Percentiles rank a stretch among this genome's conserved stretches.
Conservation (phyloP, 805 yeast genomes). For the Candida mattraensis region DNA sequence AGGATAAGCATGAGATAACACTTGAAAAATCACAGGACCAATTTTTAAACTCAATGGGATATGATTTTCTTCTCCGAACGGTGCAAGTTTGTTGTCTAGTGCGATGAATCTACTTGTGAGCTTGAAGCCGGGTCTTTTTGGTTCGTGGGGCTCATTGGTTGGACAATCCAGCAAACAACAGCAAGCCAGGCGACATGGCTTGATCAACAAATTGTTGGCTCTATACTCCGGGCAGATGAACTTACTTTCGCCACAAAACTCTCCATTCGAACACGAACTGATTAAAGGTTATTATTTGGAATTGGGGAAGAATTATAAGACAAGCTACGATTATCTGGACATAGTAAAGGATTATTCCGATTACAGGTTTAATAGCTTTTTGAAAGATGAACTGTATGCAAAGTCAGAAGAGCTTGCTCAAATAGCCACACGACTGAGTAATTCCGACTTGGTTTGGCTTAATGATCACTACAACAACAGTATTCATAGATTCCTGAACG, state of each 20-base stretch:
- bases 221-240: not conserved
- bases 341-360: constrained; percentile 9
- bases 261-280: constrained; percentile 1
- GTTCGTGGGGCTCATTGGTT: constrained; percentile 3
- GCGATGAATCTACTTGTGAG: constrained; percentile 9
- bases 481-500: constrained; percentile 25
- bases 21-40: not conserved
- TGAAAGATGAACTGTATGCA: constrained; percentile 20
- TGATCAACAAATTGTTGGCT: constrained; percentile 6
- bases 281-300: constrained; percentile 15
- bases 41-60: too few relatives aligned
- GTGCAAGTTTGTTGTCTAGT: too few relatives aligned
- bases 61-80: too few relatives aligned
- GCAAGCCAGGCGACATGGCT: too few relatives aligned
- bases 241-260: constrained; percentile 3
- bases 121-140: constrained; percentile 7
- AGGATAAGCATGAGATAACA: constrained; percentile 4
- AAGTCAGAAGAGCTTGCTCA: constrained; percentile 21
- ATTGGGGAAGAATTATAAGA: constrained; percentile 12
- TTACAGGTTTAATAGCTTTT: constrained; percentile 10
- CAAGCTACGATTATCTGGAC: constrained; percentile 6
- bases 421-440: constrained; percentile 14
- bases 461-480: constrained; percentile 18
- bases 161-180: constrained; percentile 1
- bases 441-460: constrained; percentile 21